These are phyloP conservation scores for Cutaneotrichosporon sp. DNA, from an alignment of 1,284 basidiomycete genomes.

Conservation along the genomic window DNA sequence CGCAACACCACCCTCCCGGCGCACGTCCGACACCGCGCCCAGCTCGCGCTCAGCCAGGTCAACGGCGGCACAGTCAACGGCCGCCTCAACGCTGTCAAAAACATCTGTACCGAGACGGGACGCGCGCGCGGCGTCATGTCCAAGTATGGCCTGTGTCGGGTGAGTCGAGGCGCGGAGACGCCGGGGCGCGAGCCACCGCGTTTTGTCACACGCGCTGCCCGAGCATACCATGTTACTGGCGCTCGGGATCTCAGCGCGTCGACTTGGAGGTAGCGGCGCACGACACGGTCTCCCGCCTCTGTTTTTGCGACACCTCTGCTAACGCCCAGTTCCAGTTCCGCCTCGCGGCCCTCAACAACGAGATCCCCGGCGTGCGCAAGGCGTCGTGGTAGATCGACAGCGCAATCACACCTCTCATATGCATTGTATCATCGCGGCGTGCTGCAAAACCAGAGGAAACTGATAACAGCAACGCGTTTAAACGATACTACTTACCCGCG, in stretches of 20 bases:
- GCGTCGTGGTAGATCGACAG: conserved; percentile 67
- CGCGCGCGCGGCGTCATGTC: conserved; percentile 59
- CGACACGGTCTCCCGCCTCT: no score
- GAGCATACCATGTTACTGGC: no score
- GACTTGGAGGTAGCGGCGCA: no score
- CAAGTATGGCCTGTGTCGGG: conserved; percentile 1
- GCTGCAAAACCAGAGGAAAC: no score
- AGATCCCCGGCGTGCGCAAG: conserved; percentile 80
- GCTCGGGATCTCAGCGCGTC: no score
- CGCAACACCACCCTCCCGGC: conserved; percentile 77
- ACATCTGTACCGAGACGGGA: conserved; percentile 78
- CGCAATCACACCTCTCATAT: neutral
- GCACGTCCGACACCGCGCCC: conserved; percentile 89
- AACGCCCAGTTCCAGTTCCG: conserved; percentile 75
- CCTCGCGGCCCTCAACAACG: conserved; percentile 67
- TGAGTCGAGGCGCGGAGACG: neutral
- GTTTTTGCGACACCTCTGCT: conserved; percentile 17
- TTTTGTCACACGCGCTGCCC: neutral
- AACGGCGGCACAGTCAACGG: conserved; percentile 59
- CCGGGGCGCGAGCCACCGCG: neutral
- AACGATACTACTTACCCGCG: neutral
- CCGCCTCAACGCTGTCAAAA: conserved; percentile 76
- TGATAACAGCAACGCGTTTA: neutral
- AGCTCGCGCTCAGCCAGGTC: conserved; percentile 85
- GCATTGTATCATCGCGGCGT: neutral